phyloP scores from a whole-genome alignment of 1,284 basidiomycete genomes.

The Malassezia furfur region DNA sequence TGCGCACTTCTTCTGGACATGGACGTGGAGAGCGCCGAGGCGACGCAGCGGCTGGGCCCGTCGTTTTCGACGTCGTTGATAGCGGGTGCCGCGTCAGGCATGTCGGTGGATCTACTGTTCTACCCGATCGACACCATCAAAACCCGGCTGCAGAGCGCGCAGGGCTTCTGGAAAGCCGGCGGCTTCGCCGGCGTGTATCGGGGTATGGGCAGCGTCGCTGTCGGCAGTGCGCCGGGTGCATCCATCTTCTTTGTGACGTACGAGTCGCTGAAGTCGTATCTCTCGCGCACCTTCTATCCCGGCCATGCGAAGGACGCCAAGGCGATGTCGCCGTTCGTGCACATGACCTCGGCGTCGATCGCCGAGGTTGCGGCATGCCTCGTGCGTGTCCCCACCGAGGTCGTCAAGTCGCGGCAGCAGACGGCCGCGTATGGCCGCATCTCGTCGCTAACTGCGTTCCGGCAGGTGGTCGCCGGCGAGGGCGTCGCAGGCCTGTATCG shows the following conservation, averaged over 20 bases:
- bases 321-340: constrained; percentile 34
- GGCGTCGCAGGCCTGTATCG: constrained; percentile 66
- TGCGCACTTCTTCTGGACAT: background rate
- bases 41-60: background rate
- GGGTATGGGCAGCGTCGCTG: constrained; percentile 85
- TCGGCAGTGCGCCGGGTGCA: constrained; percentile 87
- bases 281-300: constrained; percentile 19
- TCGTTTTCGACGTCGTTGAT: constrained; percentile 19
- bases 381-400: constrained; percentile 85
- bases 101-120: constrained; percentile 68
- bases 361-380: constrained; percentile 64
- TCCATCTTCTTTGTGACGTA: constrained; percentile 93
- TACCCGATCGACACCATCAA: constrained; percentile 96
- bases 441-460: constrained; percentile 52
- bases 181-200: constrained; percentile 88
- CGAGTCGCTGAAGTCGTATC: constrained; percentile 68
- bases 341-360: constrained; percentile 49
- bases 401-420: constrained; percentile 77
- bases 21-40: constrained; percentile 1
- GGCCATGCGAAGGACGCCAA: constrained; percentile 13
- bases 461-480: constrained; percentile 55
- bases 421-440: constrained; percentile 60
- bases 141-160: constrained; percentile 77
- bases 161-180: constrained; percentile 76
- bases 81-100: constrained; percentile 38